Evolutionary conservation across 306 rosid genomes (phyloP).

Genomic region (Vachellia collinsii): DNA sequence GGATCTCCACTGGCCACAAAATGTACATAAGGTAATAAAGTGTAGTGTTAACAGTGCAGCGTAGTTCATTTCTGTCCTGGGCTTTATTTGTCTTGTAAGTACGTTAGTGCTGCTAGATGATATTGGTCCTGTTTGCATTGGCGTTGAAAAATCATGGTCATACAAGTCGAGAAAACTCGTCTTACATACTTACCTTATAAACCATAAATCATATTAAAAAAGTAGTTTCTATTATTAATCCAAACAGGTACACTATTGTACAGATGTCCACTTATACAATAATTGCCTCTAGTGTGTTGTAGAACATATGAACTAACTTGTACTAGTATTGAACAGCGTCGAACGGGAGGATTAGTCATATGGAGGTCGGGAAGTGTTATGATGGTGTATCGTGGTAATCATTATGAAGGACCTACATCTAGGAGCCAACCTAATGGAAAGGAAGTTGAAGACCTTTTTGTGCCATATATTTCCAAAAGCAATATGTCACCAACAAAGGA

Average conservation of each 20-base stretch:
- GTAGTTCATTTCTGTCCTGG: neutral
- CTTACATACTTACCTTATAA: too few species aligned
- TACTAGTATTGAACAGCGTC: conserved; percentile 72
- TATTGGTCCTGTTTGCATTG: neutral
- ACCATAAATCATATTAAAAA: too few species aligned
- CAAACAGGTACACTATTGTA: neutral
- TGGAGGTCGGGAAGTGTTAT: conserved; percentile 93
- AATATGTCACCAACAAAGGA: conserved; percentile 36
- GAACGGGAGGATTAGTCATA: conserved; percentile 86
- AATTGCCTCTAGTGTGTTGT: conserved; percentile 15
- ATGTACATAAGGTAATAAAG: neutral
- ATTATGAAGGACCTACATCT: conserved; percentile 66
- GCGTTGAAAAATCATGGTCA: too few species aligned
- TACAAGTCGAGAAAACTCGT: too few species aligned
- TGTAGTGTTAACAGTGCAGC: neutral
- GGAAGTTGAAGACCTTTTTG: conserved; percentile 58
- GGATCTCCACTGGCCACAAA: neutral
- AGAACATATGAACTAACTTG: conserved; percentile 50
- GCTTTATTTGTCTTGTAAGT: conserved; percentile 13
- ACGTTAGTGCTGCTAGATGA: conserved; percentile 9
- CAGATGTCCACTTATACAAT: conserved; percentile 4
- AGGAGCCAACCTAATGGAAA: conserved; percentile 45
- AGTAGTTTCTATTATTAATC: too few species aligned
- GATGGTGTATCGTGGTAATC: conserved; percentile 86
- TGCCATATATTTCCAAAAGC: conserved; percentile 73